Base-by-base conservation (phyloP, 2,329 filamentous ascomycete species). In the Colletotrichum tropicale region DNA sequence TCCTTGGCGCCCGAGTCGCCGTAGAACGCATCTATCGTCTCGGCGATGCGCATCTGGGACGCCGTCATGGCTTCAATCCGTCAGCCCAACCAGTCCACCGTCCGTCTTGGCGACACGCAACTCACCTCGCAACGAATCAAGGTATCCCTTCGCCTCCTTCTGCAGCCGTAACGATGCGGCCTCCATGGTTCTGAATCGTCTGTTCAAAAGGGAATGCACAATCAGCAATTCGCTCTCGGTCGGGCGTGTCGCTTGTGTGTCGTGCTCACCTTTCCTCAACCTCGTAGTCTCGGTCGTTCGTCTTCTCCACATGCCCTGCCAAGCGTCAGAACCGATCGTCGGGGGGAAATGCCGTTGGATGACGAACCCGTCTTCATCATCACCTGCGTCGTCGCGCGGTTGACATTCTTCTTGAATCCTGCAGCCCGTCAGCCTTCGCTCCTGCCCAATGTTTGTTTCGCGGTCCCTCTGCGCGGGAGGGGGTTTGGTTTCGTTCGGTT, bases 11-110 rank as follows among this genome's bases (percentile, higher is more conserved):
- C 98, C 2, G 96, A 94, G 83, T 99, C 97, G 71, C 97, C 97
- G 87, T 99, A 99, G 86, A 99, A 99, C 55, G 97, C 97, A 87
- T 99, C 97, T 86, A 99, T 99, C 24, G 97, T 99, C 86, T 99
- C 97, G 78, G 97, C 97, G 85, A 99, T 98, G 83, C 96, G 94
- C 96, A 99, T 98, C 87, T 99, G 97, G 70, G 96, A 98, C 68
- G 97, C 96, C 18, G 97, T 99, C 97, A 99, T 99, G 80, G 97
- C 96, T 96, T 79, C 34, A 6, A 24, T 10, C 52, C 15, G 69
- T 66, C 30, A 70, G 56, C 60, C 66, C 79, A 72, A 52, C 43
- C n/a, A 3, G n/a, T 21, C 81, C 4, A 12, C 38, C 15, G 3
- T n/a, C 43, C n/a, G 15, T 18, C 34, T 3, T 18, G 60, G 32